Base-by-base conservation (phyloP, 768 basidiomycete genomes). In the Exsudoporus frostii region DNA sequence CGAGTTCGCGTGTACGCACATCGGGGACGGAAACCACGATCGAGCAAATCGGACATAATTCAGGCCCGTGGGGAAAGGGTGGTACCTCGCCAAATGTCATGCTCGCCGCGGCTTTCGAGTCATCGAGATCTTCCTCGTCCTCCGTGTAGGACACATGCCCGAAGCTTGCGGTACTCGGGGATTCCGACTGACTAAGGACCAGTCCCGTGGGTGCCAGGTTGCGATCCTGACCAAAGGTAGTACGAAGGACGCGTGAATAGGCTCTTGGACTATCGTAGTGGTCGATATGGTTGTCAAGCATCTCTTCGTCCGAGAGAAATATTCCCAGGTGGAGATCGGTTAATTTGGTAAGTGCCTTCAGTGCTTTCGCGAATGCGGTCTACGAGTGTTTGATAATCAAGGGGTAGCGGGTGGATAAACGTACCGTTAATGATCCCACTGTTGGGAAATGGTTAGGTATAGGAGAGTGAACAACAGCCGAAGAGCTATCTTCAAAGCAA, bases 401-500 rank as follows among this genome's bases (percentile, higher is more conserved):
- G 19, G 25, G 30, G 24, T 17, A 33, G 20, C 8, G 9, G 2
- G 32, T 4, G n/a, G 8, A 40, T 32, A 30, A 22, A 71, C 84
- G 65, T 68, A 89, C 88, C 48, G 79, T 77, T 51, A 89, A 71
- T 13, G 68, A 65, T 42, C 69, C 59, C 8, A 70, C 74, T 25
- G 74, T 71, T 15, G 65, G 49, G 59, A 75, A 84, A 25, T 76
- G 63, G 17, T 79, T 77, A 7, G 81, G 81, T 50, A 89, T 73
- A 0, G 86, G 86, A 7, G 86, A 89, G 66, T 88, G 85, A 4
- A 76, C 54, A 24, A 76, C 75, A 45, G 75, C 73, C 9, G 70
- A 75, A 24, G 81, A 70, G 44, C 79, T 83, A 39, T 86, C 85
- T 68, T 83, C 82, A 54, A 82, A 82, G 64, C 87, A 89, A 41